Evolutionary conservation across 768 basidiomycete species (phyloP).

Genomic region (Collybia mongolica): DNA sequence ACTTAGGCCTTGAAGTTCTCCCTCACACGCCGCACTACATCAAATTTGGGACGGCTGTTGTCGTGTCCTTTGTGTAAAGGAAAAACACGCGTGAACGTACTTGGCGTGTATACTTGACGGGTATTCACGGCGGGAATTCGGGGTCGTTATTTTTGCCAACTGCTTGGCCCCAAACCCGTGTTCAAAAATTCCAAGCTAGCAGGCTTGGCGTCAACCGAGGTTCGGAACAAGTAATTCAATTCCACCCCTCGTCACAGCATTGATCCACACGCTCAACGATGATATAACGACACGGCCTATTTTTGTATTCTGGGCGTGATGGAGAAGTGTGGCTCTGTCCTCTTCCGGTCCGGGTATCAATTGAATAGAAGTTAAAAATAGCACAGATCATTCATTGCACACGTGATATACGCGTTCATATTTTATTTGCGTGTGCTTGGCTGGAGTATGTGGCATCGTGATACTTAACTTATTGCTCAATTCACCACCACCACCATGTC

Average conservation of each 20-base stretch:
- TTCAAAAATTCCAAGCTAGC: constrained; percentile 6
- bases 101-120: no score
- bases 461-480: background rate
- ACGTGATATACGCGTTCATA: background rate
- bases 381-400: background rate
- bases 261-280: constrained; percentile 7
- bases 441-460: background rate
- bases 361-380: background rate
- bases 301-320: constrained; percentile 12
- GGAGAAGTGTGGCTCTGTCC: background rate
- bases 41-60: no score
- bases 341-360: background rate
- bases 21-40: no score
- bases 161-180: constrained; percentile 18
- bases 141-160: constrained; percentile 8
- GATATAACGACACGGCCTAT: constrained; percentile 9
- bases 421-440: background rate
- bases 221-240: constrained; percentile 8
- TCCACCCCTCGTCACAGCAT: constrained; percentile 8
- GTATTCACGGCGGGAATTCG: constrained; percentile 1
- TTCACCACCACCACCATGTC: constrained; percentile 23
- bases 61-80: no score
- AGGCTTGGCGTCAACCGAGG: constrained; percentile 14
- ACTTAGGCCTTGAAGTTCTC: no score
- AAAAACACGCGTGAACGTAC: no score